phyloP scores from a whole-genome alignment of 192 early-diverging fungal genomes.

The Globomyces pollinis-pini region DNA sequence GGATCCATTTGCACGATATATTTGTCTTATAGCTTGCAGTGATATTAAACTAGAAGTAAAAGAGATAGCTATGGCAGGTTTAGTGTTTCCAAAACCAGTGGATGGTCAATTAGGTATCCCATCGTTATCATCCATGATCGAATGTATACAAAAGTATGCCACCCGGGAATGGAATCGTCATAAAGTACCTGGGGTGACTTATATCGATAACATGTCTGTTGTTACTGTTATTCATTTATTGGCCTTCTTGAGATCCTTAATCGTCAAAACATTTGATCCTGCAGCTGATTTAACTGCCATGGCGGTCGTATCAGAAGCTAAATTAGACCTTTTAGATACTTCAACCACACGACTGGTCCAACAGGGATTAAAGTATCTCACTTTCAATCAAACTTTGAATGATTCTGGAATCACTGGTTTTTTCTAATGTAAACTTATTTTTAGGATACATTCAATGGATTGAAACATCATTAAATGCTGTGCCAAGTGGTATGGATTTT shows the following conservation, averaged over 20 bases:
- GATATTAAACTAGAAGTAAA: constrained; percentile 44
- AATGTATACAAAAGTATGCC: neutral
- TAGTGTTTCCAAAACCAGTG: constrained; percentile 27
- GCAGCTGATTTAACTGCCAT: neutral
- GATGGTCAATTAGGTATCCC: neutral
- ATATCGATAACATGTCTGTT: neutral
- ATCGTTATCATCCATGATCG: neutral
- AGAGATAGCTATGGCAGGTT: constrained; percentile 38
- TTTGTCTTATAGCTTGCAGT: constrained; percentile 27
- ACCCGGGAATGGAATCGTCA: neutral
- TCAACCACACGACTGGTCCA: too few species aligned
- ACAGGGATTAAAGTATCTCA: too few species aligned
- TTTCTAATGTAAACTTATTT: too few species aligned
- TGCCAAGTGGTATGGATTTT: neutral
- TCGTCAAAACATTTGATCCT: neutral
- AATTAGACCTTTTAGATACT: too few species aligned
- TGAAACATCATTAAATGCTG: neutral
- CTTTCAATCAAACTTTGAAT: too few species aligned
- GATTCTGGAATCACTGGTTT: too few species aligned
- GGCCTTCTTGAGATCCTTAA: neutral
- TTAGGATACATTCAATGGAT: neutral
- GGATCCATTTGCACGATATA: constrained; percentile 30
- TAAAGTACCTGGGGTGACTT: neutral
- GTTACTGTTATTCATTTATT: neutral
- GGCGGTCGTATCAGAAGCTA: too few species aligned